Evolutionary conservation across 164 flowering plant genomes (phyloP).

Genomic region (Liriodendron chinense): DNA sequence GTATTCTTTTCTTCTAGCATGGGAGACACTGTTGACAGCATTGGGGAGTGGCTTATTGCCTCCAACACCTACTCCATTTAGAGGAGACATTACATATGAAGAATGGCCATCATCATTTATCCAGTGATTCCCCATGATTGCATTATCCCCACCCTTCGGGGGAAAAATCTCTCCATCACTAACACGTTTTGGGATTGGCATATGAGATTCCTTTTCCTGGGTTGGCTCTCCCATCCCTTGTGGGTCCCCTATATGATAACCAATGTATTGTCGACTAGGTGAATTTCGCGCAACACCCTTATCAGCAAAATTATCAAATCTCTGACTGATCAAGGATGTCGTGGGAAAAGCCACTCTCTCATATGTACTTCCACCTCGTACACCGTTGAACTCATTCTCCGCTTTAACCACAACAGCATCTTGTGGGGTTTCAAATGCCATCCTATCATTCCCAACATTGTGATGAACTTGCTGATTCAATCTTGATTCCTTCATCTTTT

Average conservation of each 20-base stretch:
- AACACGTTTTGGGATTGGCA: not conserved
- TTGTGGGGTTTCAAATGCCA: not conserved
- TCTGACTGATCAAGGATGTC: not conserved
- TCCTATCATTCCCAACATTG: not conserved
- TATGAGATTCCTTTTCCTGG: not conserved
- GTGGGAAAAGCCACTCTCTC: not conserved
- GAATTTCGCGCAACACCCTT: not conserved
- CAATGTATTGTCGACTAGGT: not conserved
- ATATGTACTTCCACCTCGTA: not conserved
- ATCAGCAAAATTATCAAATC: not conserved
- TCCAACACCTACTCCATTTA: constrained; percentile 1
- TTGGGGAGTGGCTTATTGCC: not conserved
- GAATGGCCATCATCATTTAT: not conserved
- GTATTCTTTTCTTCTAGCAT: not conserved
- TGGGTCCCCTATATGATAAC: not conserved
- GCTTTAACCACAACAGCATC: not conserved
- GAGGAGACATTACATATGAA: not conserved
- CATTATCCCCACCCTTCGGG: not conserved
- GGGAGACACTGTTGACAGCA: not conserved
- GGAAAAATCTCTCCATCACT: not conserved
- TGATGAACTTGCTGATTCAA: not conserved
- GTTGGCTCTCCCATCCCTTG: not conserved
- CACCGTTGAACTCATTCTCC: not conserved
- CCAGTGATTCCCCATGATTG: too few relatives aligned
- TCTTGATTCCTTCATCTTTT: constrained; percentile 1